Percentiles rank a stretch among this genome's conserved stretches.
These are phyloP conservation scores for Yarrowia osloensis DNA, from an alignment of 805 yeast species.

Conservation along the genomic window DNA sequence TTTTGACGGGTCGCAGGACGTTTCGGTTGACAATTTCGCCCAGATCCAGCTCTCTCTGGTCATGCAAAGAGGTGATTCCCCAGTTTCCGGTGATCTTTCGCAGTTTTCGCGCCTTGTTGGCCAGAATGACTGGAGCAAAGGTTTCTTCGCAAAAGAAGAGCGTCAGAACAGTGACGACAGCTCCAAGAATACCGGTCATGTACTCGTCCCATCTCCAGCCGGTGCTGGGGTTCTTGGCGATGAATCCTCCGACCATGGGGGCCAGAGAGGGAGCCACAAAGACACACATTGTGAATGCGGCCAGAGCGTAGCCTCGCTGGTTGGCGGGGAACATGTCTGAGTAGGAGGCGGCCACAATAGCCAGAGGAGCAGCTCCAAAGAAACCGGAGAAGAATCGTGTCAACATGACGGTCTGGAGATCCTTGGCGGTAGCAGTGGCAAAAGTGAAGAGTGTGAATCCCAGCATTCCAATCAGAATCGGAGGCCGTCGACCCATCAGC, in stretches of 20 bases:
- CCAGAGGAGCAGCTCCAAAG: constrained; percentile 77
- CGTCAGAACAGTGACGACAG: constrained; percentile 47
- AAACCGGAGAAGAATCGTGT: constrained; percentile 77
- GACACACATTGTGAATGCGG: constrained; percentile 66
- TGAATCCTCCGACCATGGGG: constrained; percentile 71
- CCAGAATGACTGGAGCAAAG: constrained; percentile 68
- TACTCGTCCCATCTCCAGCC: constrained; percentile 81
- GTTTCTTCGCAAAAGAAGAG: constrained; percentile 62
- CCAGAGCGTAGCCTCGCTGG: constrained; percentile 69
- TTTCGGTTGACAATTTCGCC: constrained; percentile 64
- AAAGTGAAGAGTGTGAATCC: constrained; percentile 59
- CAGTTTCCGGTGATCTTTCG: constrained; percentile 74
- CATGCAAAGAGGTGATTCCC: constrained; percentile 81
- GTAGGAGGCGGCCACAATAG: constrained; percentile 78
- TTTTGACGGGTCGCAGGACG: constrained; percentile 63
- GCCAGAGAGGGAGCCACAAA: constrained; percentile 72
- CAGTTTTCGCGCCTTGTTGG: constrained; percentile 60
- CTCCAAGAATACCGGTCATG: constrained; percentile 63
- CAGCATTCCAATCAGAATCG: constrained; percentile 54
- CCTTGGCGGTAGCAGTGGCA: constrained; percentile 70
- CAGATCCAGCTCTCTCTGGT: constrained; percentile 57
- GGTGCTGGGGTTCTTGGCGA: constrained; percentile 43
- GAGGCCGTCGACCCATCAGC: constrained; percentile 66
- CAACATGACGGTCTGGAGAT: constrained; percentile 70
- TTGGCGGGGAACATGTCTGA: constrained; percentile 70